Base-by-base conservation (phyloP, 2,329 filamentous ascomycete species). In the Alternaria brassicicola region DNA sequence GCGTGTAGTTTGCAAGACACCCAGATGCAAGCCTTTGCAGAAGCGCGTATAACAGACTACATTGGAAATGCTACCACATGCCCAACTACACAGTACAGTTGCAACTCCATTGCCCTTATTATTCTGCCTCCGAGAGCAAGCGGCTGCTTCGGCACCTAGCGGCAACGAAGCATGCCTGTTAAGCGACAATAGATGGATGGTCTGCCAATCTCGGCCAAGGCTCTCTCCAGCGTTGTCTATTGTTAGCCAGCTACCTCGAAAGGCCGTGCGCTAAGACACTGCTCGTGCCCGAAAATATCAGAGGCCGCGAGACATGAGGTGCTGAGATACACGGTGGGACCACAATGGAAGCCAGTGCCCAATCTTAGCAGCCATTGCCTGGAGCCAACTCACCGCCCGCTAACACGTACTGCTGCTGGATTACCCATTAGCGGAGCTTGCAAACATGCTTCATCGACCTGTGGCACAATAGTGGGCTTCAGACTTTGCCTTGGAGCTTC, bases 401-500 rank as follows among this genome's bases (percentile, higher is more conserved):
- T 21, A 23, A 21, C n/a, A 36, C 31, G 10, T 45, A 36, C 28
- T 52, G 25, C 26, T 30, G 38, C 13, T 46, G 17, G 35, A 13
- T 39, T 15, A 10, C 30, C 31, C 25, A 52, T 65, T 59, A 66
- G 65, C 62, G 21, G 39, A 19, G 36, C 35, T 50, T 52, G n/a
- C 26, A 21, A 45, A 52, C 28, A 17, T 39, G 28, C 28, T 13
- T 49, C 12, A 41, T 12, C 19, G n/a, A 17, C 26, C 46, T 43
- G 46, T 47, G 23, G 47, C 46, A 33, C 39, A 21, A 13, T 30
- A 49, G 6, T 28, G 19, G 31, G 30, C 51, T 62, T 76, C 74
- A 76, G 74, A 76, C 70, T 71, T 71, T 73, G 72, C 73, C 72
- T 73, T 75, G 38, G 53, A 66, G 60, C 74, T 65, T 76, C 74